Evolutionary conservation across 345 rosid genomes (phyloP).

Genomic region (Gossypium mustelinum): DNA sequence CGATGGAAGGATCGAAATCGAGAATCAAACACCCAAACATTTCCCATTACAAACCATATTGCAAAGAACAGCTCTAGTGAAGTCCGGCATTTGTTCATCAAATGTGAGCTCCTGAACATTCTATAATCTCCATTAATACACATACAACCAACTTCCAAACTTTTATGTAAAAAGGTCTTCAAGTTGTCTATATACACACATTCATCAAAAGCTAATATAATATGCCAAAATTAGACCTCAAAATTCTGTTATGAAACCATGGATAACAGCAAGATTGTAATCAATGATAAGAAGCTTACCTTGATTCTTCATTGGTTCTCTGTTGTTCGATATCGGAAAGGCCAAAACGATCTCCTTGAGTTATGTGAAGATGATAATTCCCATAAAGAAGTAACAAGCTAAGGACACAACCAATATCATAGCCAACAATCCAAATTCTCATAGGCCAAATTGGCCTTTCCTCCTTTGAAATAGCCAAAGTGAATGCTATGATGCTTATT

Average conservation of each 20-base stretch:
- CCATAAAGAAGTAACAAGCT: slow-evolving; percentile 70
- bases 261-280: not conserved
- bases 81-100: slow-evolving; percentile 90
- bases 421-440: slow-evolving; percentile 80
- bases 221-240: not conserved
- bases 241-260: not conserved
- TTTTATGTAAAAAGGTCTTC: not conserved
- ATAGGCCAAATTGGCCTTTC: slow-evolving; percentile 95
- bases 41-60: slow-evolving; percentile 99
- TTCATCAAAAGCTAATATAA: not conserved
- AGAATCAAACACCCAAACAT: slow-evolving; percentile 95
- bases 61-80: slow-evolving; percentile 96
- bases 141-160: not conserved
- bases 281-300: slow-evolving; percentile 38
- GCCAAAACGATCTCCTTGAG: slow-evolving; percentile 50
- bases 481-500: slow-evolving; percentile 54
- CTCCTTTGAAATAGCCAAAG: slow-evolving; percentile 57
- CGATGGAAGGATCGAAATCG: slow-evolving; percentile 70
- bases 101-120: slow-evolving; percentile 52
- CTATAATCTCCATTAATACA: slow-evolving; percentile 11
- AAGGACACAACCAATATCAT: slow-evolving; percentile 74
- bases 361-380: slow-evolving; percentile 42
- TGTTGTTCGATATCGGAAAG: slow-evolving; percentile 69
- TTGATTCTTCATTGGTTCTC: slow-evolving; percentile 61
- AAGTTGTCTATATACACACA: not conserved